Conservation (phyloP, 2,329 filamentous ascomycete species). For the Fusarium sp. region DNA sequence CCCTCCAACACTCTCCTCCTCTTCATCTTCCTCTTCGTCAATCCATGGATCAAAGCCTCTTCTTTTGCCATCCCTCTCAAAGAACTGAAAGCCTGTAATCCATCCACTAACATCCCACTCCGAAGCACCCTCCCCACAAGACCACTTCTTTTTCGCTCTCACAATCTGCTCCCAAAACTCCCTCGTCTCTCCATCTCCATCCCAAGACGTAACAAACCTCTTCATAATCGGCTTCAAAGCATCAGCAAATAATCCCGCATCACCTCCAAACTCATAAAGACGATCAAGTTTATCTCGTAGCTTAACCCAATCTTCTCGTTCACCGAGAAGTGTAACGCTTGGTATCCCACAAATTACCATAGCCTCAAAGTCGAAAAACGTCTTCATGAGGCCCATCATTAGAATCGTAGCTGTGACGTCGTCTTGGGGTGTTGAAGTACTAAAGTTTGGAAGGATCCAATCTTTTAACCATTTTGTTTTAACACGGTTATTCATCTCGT, state of each 20-base stretch:
- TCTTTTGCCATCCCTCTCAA: conserved; percentile 52
- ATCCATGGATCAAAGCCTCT: not conserved
- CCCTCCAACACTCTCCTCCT: not conserved
- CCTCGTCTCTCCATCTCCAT: conserved; percentile 49
- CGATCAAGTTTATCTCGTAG: conserved; percentile 58
- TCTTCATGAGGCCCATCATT: conserved; percentile 59
- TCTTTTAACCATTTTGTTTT: conserved; percentile 55
- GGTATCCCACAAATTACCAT: conserved; percentile 58
- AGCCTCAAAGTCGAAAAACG: conserved; percentile 54
- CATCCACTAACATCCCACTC: conserved; percentile 59
- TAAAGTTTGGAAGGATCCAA: conserved; percentile 59
- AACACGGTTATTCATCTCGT: conserved; percentile 55
- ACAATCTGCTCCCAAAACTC: conserved; percentile 61
- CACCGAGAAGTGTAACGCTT: conserved; percentile 56
- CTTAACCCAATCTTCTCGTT: conserved; percentile 54
- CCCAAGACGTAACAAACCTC: conserved; percentile 59
- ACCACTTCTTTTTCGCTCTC: conserved; percentile 48
- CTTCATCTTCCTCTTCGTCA: not conserved
- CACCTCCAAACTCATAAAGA: conserved; percentile 57
- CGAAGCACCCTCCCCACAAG: conserved; percentile 47
- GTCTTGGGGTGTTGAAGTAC: conserved; percentile 55
- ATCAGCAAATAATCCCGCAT: conserved; percentile 54
- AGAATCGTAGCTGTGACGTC: conserved; percentile 56
- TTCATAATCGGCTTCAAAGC: conserved; percentile 59
- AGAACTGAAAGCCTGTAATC: conserved; percentile 62